These are phyloP conservation scores for Blepharisma japonicum DNA, from an alignment of 73 alveolate species.

Conservation along the genomic window DNA sequence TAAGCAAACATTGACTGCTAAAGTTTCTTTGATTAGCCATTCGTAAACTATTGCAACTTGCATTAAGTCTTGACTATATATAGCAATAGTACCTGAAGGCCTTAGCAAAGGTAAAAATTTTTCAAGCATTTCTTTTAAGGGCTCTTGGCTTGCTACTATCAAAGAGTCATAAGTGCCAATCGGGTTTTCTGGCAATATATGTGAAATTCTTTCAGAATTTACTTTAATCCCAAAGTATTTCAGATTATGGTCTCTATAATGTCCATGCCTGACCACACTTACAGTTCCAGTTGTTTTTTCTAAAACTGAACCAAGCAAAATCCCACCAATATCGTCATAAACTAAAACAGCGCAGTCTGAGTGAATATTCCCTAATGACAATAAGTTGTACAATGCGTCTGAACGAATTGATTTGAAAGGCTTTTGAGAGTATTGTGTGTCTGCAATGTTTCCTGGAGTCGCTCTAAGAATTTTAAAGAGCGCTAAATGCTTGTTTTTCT, in stretches of 20 bases:
- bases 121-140: constrained; percentile 10
- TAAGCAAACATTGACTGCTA: constrained; percentile 57
- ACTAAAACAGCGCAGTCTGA: constrained; percentile 19
- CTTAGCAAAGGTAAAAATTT: constrained; percentile 48
- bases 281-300: constrained; percentile 31
- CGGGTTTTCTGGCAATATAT: neutral
- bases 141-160: constrained; percentile 34
- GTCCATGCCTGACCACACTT: neutral
- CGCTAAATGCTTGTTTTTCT: constrained; percentile 57
- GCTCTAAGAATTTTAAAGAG: constrained; percentile 45
- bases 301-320: constrained; percentile 26
- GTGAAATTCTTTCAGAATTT: neutral
- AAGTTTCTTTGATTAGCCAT: constrained; percentile 45
- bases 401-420: constrained; percentile 17
- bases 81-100: constrained; percentile 59
- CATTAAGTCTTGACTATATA: constrained; percentile 60
- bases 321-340: constrained; percentile 35
- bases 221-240: constrained; percentile 21
- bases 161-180: neutral
- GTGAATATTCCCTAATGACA: constrained; percentile 16
- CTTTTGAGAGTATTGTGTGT: neutral
- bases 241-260: neutral
- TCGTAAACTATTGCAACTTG: constrained; percentile 64
- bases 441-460: constrained; percentile 31
- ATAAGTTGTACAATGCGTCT: constrained; percentile 30